These are phyloP conservation scores for Alternaria sp. DNA, from an alignment of 2,329 filamentous ascomycete genomes.

Conservation along the genomic window DNA sequence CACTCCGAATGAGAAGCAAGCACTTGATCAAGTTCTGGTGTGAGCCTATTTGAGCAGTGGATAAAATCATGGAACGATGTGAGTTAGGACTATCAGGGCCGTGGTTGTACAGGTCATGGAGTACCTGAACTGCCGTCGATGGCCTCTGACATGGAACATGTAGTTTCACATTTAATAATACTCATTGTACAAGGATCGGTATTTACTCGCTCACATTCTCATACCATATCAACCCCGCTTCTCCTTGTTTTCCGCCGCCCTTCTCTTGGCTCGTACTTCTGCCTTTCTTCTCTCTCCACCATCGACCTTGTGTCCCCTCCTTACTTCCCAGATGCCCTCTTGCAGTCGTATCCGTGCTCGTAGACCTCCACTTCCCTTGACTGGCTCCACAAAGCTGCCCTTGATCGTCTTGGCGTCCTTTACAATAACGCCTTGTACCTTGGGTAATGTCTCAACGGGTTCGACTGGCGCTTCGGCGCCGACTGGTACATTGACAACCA, in stretches of 20 bases:
- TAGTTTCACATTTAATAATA: constrained; percentile 2
- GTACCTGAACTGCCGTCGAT: background rate
- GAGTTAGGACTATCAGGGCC: background rate
- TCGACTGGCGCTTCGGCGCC: constrained; percentile 40
- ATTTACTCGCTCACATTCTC: background rate
- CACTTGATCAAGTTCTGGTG: too few species aligned
- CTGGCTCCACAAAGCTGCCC: constrained; percentile 75
- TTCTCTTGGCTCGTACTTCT: constrained; percentile 86
- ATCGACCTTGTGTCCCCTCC: constrained; percentile 88
- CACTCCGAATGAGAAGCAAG: too few species aligned
- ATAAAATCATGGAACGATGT: background rate
- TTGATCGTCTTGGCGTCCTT: constrained; percentile 73
- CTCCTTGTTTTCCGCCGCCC: constrained; percentile 79
- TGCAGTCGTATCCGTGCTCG: constrained; percentile 73
- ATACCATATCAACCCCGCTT: constrained; percentile 51
- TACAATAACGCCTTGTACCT: constrained; percentile 72
- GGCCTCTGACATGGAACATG: background rate
- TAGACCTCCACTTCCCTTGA: constrained; percentile 67
- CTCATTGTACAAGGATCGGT: constrained; percentile 8
- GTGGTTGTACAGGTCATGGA: background rate
- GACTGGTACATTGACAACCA: constrained; percentile 68
- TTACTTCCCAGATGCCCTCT: constrained; percentile 94
- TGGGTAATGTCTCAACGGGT: constrained; percentile 60
- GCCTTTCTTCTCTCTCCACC: constrained; percentile 91
- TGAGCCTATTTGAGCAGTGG: too few species aligned